Base-by-base conservation (phyloP, 495 filamentous ascomycete species). In the Lindgomyces ingoldianus region DNA sequence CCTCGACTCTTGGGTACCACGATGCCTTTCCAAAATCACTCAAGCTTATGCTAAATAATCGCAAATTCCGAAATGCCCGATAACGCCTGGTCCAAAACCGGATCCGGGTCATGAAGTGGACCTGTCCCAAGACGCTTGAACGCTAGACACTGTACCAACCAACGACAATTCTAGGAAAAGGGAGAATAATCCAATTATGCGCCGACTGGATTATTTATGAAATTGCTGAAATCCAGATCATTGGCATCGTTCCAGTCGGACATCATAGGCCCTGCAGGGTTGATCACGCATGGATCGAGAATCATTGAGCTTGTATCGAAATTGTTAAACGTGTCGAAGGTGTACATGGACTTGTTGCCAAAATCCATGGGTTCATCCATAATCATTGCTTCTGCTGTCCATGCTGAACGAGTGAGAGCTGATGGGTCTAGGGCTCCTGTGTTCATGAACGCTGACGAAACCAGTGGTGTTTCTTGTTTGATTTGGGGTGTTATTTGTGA, bases 151-250 rank as follows among this genome's bases (percentile, higher is more conserved):
- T 49, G 25, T 25, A 49, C 60, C 36, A 57, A 30, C 45, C 14
- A 49, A 48, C 9, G 29, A 48, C 16, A 21, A 57, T n/a, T n/a
- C n/a, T n/a, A 25, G 45, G 39, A 54, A 50, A 24, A 27, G 51
- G 41, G 16, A 16, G 36, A 48, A 6, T 27, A 21, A 10, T 27
- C 24, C 51, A 47, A 57, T 67, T 54, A 70, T 53, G 64, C 55
- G 44, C 41, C 57, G 12, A 70, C 62, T 16, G 49, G 64, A 65
- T 65, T 68, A 30, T 67, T 47, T 55, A 72, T 72, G 46, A 72
- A 72, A 57, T 57, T 69, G 52, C 45, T 69, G 48, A 72, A 72
- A 26, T 72, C 69, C 2, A 72, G 42, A 18, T 72, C 69, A 36
- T 18, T 65, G 16, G 60, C n/a, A 27, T 65, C 61, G 53, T 62